Evolutionary conservation across 2,329 filamentous ascomycete species (phyloP).

Genomic region (Trichoderma pleuroti): DNA sequence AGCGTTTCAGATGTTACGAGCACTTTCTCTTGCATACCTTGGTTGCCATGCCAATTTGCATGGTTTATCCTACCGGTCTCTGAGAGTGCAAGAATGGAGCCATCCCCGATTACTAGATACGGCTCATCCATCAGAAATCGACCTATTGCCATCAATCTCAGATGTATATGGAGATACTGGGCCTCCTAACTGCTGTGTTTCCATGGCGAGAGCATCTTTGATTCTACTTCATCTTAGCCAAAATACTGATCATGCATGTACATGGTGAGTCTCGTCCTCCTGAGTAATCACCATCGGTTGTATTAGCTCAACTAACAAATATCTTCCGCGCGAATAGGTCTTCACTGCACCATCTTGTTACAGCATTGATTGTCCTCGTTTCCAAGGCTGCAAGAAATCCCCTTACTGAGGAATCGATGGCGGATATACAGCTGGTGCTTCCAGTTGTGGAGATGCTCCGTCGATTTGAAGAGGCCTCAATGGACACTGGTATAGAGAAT

Average conservation of each 20-base stretch:
- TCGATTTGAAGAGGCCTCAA: not conserved
- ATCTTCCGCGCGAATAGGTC: not conserved
- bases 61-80: not conserved
- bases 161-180: not conserved
- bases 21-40: not conserved
- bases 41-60: not conserved
- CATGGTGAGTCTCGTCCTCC: not conserved
- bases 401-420: not conserved
- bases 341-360: not conserved
- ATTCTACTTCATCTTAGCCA: not conserved
- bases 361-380: not conserved
- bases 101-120: not conserved
- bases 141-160: not conserved
- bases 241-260: not conserved
- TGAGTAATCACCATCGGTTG: not conserved
- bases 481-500: not conserved
- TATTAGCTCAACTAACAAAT: not conserved
- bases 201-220: not conserved
- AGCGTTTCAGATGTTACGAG: not conserved
- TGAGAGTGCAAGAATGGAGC: not conserved
- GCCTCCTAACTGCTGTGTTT: not conserved
- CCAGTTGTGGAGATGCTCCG: slow-evolving; percentile 1
- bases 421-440: not conserved
- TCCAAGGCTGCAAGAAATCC: not conserved
- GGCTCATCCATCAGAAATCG: not conserved